Percentiles rank a stretch among this genome's conserved stretches.
phyloP scores from a whole-genome alignment of 495 filamentous ascomycete species.

The Bacidia gigantensis region DNA sequence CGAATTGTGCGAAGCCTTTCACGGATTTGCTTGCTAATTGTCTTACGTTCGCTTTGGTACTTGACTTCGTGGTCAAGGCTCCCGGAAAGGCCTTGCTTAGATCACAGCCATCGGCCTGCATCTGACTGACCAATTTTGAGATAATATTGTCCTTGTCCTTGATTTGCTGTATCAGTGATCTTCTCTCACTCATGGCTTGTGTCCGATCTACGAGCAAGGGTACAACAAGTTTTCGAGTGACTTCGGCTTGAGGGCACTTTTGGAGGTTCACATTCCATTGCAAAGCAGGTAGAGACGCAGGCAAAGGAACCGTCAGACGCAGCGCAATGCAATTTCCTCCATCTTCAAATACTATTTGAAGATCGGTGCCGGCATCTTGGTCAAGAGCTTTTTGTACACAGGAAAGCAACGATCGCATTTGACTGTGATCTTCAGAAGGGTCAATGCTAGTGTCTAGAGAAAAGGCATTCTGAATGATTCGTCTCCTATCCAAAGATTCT shows the following conservation, averaged over 20 bases:
- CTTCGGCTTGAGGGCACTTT: conserved; percentile 36
- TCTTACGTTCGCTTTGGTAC: conserved; percentile 24
- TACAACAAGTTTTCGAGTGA: conserved; percentile 50
- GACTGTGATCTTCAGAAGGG: conserved; percentile 58
- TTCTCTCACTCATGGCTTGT: conserved; percentile 34
- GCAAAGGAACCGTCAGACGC: conserved; percentile 45
- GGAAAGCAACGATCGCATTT: conserved; percentile 56
- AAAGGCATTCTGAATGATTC: conserved; percentile 52
- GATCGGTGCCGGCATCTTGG: conserved; percentile 25
- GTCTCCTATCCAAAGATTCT: conserved; percentile 47
- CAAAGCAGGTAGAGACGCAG: conserved; percentile 52
- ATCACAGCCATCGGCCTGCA: conserved; percentile 55
- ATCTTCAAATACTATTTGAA: conserved; percentile 18
- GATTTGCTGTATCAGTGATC: conserved; percentile 42
- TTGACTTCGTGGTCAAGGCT: conserved; percentile 32
- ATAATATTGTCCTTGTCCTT: conserved; percentile 72
- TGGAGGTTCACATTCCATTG: conserved; percentile 51
- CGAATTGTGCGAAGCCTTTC: conserved; percentile 34
- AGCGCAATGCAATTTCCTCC: conserved; percentile 36
- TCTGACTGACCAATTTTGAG: conserved; percentile 58
- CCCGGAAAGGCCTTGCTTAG: conserved; percentile 57
- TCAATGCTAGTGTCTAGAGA: conserved; percentile 67
- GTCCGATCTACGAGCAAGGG: conserved; percentile 51
- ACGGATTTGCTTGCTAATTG: conserved; percentile 29
- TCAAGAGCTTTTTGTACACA: conserved; percentile 55